Base-by-base conservation (phyloP, 257 asterid genomes). In the Voacanga thouarsii region DNA sequence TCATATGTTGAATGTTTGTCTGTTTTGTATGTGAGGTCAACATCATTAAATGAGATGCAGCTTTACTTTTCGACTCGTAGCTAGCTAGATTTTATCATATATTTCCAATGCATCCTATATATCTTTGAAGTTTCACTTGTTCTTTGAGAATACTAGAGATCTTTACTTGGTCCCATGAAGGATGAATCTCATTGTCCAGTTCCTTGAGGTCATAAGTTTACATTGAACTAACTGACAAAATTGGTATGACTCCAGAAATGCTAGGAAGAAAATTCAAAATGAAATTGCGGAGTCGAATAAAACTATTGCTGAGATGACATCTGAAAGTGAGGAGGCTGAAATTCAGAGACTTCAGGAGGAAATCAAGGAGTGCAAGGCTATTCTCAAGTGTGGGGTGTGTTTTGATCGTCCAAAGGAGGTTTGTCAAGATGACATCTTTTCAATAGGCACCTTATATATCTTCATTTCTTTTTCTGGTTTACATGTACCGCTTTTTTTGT, bases 381-480 rank as follows among this genome's bases (percentile, higher is more conserved):
- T 95, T 77, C 96, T 95, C 79, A 95, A 95, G 77, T 95, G 99
- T 69, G 98, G 99, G 74, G 99, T 95, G 81, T 95, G 99, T 82
- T 86, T 91, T 68, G 99, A 95, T 88, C 94, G 99, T 70, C 96
- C 99, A 23, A 95, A 95, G 83, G 98, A 95, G 97, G 98, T 92
- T 87, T 33, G 60, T 71, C n/a, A 72, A 21, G 74, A 30, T 71
- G 57, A 61, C 64, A 26, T 28, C 72, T 65, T 75, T 77, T 73
- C 23, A 60, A 57, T 15, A 7, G 1, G 16, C 59, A 49, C 41
- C 57, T 37, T 30, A 30, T 33, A 18, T 44, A 19, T 53, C 28
- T 57, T 0, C 21, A 8, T 60, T 33, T 71, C 49, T 67, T 33
- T 41, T 76, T 63, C 43, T 44, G 39, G 43, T 44, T 15, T 45